Evolutionary conservation across 2,329 filamentous ascomycete species (phyloP).

Genomic region (Penicillium carneum): DNA sequence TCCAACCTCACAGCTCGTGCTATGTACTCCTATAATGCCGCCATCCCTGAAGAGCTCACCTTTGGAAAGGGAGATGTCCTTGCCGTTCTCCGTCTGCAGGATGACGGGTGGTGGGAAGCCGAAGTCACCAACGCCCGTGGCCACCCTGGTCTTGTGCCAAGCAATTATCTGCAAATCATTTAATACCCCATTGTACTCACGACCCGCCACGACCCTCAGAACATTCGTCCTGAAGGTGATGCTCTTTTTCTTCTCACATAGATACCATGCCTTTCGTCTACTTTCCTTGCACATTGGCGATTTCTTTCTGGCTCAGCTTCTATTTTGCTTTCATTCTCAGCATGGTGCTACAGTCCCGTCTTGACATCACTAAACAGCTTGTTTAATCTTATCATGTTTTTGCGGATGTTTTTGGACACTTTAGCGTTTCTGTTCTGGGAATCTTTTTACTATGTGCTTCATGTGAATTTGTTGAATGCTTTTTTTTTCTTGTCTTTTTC

Average conservation of each 20-base stretch:
- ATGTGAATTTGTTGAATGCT: slow-evolving; percentile 10
- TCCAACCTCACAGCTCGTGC: slow-evolving; percentile 72
- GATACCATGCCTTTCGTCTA: slow-evolving; percentile 32
- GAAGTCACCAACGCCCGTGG: slow-evolving; percentile 72
- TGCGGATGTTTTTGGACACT: slow-evolving; percentile 22
- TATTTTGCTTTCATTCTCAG: slow-evolving; percentile 18
- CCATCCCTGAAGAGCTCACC: slow-evolving; percentile 91
- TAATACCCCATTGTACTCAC: slow-evolving; percentile 39
- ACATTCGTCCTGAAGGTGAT: slow-evolving; percentile 32
- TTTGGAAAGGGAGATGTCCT: slow-evolving; percentile 93
- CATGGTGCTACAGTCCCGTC: slow-evolving; percentile 3
- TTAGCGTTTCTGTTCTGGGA: slow-evolving; percentile 27
- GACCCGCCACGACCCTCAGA: slow-evolving; percentile 37
- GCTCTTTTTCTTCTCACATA: slow-evolving; percentile 29
- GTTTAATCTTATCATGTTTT: slow-evolving; percentile 21
- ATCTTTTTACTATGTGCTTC: slow-evolving; percentile 11
- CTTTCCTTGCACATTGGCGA: slow-evolving; percentile 33
- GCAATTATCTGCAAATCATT: slow-evolving; percentile 70
- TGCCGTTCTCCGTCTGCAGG: slow-evolving; percentile 86
- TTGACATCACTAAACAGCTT: slow-evolving; percentile 17
- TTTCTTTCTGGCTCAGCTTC: slow-evolving; percentile 18
- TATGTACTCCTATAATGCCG: slow-evolving; percentile 91
- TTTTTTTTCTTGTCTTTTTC: slow-evolving; percentile 1
- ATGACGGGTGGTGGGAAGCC: slow-evolving; percentile 99
- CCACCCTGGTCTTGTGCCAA: slow-evolving; percentile 67